Evolutionary conservation across 192 early-diverging fungal species (phyloP), one percentile per base, ranked within the genome.

Genomic region (Backusella tarrabulga): DNA sequence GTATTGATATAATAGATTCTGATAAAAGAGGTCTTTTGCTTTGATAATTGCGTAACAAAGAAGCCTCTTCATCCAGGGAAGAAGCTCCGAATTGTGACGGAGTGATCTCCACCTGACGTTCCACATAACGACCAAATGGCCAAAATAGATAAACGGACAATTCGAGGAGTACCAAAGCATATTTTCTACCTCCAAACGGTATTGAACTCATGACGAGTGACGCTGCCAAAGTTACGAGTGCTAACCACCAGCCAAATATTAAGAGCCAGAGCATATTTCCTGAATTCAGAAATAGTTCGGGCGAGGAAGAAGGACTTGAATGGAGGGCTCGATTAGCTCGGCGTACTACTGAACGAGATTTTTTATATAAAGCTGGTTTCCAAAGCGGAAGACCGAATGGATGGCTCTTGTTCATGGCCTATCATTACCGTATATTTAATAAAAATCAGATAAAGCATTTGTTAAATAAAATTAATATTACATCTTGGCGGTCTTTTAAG

Each of bases 361-460:
- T 99, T 72, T 95, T 94, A 88, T 97, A 99, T 23, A 99, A 88
- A 12, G 96, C 96, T 26, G 96, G 95, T 84, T 99, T 99, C 97
- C 97, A 99, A 34, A 99, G 85, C 21, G 93, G 93, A 67, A 99
- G 81, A 41, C 97, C 97, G 77, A 99, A 99, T 34, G 96, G 96
- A 85, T 97, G 96, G 15, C 85, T 84, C 32, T 85, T 88, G 82
- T 95, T 95, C 73, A 95, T 88, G 21, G 89, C 91, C 89, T 94
- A 86, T 21, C 23, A 35, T 23, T 70, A 38, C n/a, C 15, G 15
- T 44, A 50, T n/a, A 50, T 50, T 50, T 50, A 50, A n/a, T 50
- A n/a, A 50, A 50, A 50, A 50, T 50, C 6, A 50, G 19, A 50
- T 50, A 19, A 15, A 50, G 5, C 15, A n/a, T n/a, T 50, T 50